Percentiles rank a stretch among this genome's conserved stretches.
Conservation (phyloP, 1,139 yeast species). For the Hemisphaericaspora xylofermentans region DNA sequence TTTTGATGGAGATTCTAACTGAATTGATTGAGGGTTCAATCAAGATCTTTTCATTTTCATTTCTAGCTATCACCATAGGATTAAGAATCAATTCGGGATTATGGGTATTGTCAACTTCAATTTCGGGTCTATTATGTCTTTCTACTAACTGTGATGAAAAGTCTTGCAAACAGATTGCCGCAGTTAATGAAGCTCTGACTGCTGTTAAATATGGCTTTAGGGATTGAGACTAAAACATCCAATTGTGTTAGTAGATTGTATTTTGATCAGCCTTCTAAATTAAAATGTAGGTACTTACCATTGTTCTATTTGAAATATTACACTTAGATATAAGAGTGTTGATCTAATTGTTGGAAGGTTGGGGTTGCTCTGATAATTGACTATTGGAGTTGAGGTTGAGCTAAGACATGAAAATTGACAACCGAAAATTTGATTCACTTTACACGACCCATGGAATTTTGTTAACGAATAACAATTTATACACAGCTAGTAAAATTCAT, state of each 20-base stretch:
- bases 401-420: neutral
- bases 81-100: constrained; percentile 83
- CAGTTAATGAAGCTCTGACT: constrained; percentile 89
- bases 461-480: no score
- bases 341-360: neutral
- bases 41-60: constrained; percentile 87
- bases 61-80: constrained; percentile 88
- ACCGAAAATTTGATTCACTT: neutral
- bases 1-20: constrained; percentile 82
- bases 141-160: constrained; percentile 94
- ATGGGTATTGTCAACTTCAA: constrained; percentile 66
- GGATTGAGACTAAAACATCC: constrained; percentile 88
- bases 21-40: constrained; percentile 95
- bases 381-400: neutral
- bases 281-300: constrained; percentile 1
- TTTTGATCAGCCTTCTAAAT: neutral
- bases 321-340: neutral
- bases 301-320: neutral
- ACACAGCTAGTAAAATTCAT: no score
- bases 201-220: constrained; percentile 92
- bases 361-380: neutral
- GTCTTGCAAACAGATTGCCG: constrained; percentile 92
- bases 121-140: constrained; percentile 96
- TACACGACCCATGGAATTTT: no score
- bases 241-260: constrained; percentile 2